Evolutionary conservation across 345 rosid species (phyloP), one percentile per base, ranked within the genome.

Genomic region (Zanthoxylum bungeanum): DNA sequence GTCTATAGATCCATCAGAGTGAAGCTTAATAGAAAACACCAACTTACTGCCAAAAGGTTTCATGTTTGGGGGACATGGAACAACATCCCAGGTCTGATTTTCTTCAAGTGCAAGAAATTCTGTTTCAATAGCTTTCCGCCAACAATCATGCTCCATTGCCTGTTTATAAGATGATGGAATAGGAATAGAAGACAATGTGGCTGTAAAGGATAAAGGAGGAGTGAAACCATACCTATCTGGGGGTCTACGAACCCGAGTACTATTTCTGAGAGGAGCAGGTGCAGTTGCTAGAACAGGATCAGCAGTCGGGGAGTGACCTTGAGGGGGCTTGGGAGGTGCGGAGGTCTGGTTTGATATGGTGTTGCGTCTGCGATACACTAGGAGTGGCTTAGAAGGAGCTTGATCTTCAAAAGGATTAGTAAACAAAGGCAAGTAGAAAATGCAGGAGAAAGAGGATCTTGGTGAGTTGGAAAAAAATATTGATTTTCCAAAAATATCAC

Each of bases 141-240:
- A 46, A 30, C 25, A 46, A 4, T 50, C 40, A 21, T 66, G 59
- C 28, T 49, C 42, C 19, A 49, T 30, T 30, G 42, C 24, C 3
- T 66, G 12, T 46, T 65, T 65, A 71, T 71, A 33, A 46, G 4
- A 60, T 44, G 22, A 31, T 1, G 57, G 22, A 70, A 59, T 42
- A 59, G 5, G 44, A 60, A 10, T 70, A 70, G 36, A 33, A 59
- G 67, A 70, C 24, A 70, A 59, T 2, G 47, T 46, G 12, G 49
- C 10, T 11, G 17, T 60, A 22, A 70, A 21, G 5, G 66, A 60
- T 21, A 31, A 27, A 14, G 22, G 59, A 33, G 21, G 1, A 5
- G 36, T 16, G 30, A 59, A 47, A 47, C 68, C 50, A 61, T 11
- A 61, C 68, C 51, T 60, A 61, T 71, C 25, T 1, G 3, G 39